Evolutionary conservation across 2,329 filamentous ascomycete genomes (phyloP), one percentile per base, ranked within the genome.

Genomic region (Graphilbum fragrans): DNA sequence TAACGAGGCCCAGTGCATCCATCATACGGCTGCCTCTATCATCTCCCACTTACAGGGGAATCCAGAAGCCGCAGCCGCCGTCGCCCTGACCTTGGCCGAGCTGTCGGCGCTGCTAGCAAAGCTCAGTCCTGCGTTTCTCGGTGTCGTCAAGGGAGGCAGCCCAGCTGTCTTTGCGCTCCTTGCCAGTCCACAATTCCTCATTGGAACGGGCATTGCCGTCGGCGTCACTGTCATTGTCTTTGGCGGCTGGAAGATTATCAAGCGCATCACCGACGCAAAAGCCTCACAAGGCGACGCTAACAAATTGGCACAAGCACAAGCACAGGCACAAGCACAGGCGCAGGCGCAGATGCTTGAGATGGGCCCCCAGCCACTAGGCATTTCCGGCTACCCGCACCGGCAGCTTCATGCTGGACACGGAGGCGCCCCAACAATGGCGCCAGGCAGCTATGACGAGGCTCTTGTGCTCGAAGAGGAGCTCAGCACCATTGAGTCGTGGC

Each of bases 221-320:
- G 92, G 92, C 14, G 80, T 94, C n/a, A 96, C 92, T 0, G 80
- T 96, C 9, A 86, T 98, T 53, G 88, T 92, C 58, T 86, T 98
- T 45, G 92, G 92, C 41, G 90, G 92, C 5, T 96, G 86, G 74
- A 96, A 94, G 64, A 95, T 98, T 58, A 80, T 98, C 62, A 93
- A 95, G 69, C 81, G 79, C 52, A 85, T 96, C 50, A 60, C 62
- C 45, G 69, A 71, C 16, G 19, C 37, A 21, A 19, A 7, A 23
- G 27, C 27, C 2, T 19, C 1, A 12, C 35, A 14, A 16, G 32
- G 25, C 8, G 8, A 14, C 25, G 8, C 8, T 29, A 29, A 29
- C 25, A 8, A 29, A 29, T 29, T 8, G 8, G 14, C 25, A 8
- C 14, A 8, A 29, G 27, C 35, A 33, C 20, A 18, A 37, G 35